A percentile compares a stretch with the other conserved stretches of the same genome.
Conservation (phyloP, 768 basidiomycete genomes). For the Rhodocollybia butyracea region DNA sequence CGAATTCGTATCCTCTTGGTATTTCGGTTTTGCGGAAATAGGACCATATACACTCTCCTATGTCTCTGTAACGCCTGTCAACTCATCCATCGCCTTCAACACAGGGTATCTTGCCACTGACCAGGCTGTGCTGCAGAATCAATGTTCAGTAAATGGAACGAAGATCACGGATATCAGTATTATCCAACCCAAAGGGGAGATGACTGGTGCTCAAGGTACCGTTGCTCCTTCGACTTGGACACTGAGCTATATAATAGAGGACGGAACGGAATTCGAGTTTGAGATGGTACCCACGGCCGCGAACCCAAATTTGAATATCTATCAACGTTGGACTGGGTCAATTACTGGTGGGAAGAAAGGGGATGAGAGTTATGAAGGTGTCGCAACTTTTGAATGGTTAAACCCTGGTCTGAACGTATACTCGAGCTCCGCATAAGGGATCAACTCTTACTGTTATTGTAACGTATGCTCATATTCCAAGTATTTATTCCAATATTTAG, state of each 20-base stretch:
- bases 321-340: constrained; percentile 20
- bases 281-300: constrained; percentile 14
- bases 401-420: constrained; percentile 7
- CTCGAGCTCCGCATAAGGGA: constrained; percentile 3
- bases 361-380: not conserved
- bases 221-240: constrained; percentile 17
- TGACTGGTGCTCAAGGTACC: constrained; percentile 12
- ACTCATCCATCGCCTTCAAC: constrained; percentile 15
- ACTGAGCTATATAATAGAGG: constrained; percentile 16
- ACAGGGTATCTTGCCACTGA: constrained; percentile 20
- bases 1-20: constrained; percentile 17
- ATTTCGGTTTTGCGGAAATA: constrained; percentile 17
- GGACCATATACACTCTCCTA: constrained; percentile 20
- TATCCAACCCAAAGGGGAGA: constrained; percentile 15
- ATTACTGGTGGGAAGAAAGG: constrained; percentile 12
- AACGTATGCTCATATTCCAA: too few species aligned
- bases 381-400: constrained; percentile 14
- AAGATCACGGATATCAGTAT: constrained; percentile 13
- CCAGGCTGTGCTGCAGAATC: constrained; percentile 20
- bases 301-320: constrained; percentile 16
- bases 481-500: too few species aligned
- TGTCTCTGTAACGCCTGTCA: constrained; percentile 11
- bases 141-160: constrained; percentile 18
- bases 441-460: not conserved
- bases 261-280: constrained; percentile 18